Evolutionary conservation across 1,284 basidiomycete genomes (phyloP).

Genomic region (Baeospora myosura): DNA sequence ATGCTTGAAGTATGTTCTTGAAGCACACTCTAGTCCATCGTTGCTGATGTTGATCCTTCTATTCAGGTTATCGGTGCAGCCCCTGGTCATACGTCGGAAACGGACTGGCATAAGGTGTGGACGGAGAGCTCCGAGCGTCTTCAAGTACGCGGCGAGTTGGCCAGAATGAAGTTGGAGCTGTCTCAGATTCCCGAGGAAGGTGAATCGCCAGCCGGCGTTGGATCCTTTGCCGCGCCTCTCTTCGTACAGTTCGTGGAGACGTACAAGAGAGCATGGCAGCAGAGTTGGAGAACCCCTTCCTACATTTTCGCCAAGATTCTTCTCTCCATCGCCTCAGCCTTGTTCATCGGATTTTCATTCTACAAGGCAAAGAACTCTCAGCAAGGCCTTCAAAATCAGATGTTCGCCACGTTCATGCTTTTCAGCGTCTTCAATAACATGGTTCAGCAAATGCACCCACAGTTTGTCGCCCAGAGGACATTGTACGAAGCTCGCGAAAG

Average conservation of each 20-base stretch:
- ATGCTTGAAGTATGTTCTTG: slow-evolving; percentile 43
- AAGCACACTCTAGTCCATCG: too few species aligned
- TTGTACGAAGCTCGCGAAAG: slow-evolving; percentile 71
- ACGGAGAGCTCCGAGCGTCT: background rate
- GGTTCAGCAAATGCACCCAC: slow-evolving; percentile 19
- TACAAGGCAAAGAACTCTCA: slow-evolving; percentile 60
- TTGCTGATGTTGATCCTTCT: too few species aligned
- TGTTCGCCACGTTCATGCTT: slow-evolving; percentile 39
- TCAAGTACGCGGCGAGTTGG: too few species aligned
- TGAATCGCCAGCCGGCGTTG: too few species aligned
- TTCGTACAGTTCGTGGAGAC: slow-evolving; percentile 41
- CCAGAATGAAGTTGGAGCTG: too few species aligned
- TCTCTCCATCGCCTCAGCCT: slow-evolving; percentile 45
- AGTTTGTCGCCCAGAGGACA: slow-evolving; percentile 23
- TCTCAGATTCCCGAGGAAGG: too few species aligned
- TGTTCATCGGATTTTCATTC: slow-evolving; percentile 63
- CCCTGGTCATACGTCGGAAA: background rate
- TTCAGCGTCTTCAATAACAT: slow-evolving; percentile 12
- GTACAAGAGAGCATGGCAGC: slow-evolving; percentile 27
- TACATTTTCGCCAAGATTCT: slow-evolving; percentile 74
- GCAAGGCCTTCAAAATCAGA: slow-evolving; percentile 76
- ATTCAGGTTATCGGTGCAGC: slow-evolving; percentile 19
- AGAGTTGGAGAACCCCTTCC: slow-evolving; percentile 46
- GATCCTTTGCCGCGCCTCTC: slow-evolving; percentile 43
- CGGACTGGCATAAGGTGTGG: background rate